Base-by-base conservation (phyloP, 1,139 yeast genomes). In the Yueomyces sp. region DNA sequence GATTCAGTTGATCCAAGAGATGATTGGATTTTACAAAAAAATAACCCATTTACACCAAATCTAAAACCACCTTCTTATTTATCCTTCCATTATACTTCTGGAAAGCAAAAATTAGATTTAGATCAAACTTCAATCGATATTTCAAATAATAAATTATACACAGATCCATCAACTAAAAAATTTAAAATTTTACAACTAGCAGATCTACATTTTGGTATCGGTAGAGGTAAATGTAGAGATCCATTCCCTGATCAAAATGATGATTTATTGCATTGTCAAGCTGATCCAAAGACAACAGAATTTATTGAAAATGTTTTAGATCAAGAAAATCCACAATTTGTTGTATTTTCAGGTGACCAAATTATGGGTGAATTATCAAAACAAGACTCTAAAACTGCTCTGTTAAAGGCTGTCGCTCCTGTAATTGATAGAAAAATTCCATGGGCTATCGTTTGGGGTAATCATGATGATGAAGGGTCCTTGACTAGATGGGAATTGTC, bases 301-400 rank as follows among this genome's bases (percentile, higher is more conserved):
- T 84, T 85, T 56, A 58, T 87, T n/a, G 70, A 75, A 28, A 59
- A 63, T 32, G 80, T 83, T 0, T 64, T 89, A 42, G 89, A 81
- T 48, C 46, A 68, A 1, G 96, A 89, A 56, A 61, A 71, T 35
- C 96, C 96, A 0, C 85, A 87, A 55, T 61, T 86, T 39, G 91
- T 84, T 1, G 87, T 86, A 0, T 64, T 84, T 46, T 78, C 95
- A 0, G 97, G 97, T 9, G 96, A 89, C 62, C 94, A 83, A 59
- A 69, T 85, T 1, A 78, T 76, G 64, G 60, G 68, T 3, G 64
- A 63, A 44, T 91, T 91, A 1, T 73, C 73, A 26, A 69, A 67
- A 7, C 69, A 85, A 0, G 96, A 89, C 57, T 71, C 94, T 0
- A 83, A 81, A 55, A 76, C 94, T 0, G 78, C 95, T 0, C 53